Evolutionary conservation across 805 yeast species (phyloP).

Genomic region (Lipomyces starkeyi): DNA sequence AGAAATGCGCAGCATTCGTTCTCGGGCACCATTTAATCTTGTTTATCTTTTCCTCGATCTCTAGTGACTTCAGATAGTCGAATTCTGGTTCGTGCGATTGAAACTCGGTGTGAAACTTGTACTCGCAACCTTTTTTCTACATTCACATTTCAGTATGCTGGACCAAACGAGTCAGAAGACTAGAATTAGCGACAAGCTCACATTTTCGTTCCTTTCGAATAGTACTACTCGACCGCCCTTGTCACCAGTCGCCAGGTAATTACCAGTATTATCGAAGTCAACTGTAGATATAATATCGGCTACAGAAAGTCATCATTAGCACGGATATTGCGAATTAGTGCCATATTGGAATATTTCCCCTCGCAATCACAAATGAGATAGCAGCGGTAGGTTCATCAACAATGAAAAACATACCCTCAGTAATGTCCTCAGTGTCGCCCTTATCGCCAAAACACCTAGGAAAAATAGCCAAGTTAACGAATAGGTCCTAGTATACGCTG

Average conservation of each 20-base stretch:
- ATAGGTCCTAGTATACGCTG: not conserved
- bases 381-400: not conserved
- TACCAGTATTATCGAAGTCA: constrained; percentile 94
- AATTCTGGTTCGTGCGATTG: constrained; percentile 99
- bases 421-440: constrained; percentile 89
- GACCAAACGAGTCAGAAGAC: not conserved
- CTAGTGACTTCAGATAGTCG: constrained; percentile 92
- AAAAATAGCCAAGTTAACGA: not conserved
- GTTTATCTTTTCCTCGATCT: constrained; percentile 97
- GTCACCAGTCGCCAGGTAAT: constrained; percentile 96
- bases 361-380: not conserved
- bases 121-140: constrained; percentile 77
- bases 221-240: constrained; percentile 97
- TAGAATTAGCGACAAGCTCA: constrained; percentile 10
- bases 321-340: not conserved
- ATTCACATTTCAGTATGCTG: not conserved
- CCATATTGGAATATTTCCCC: not conserved
- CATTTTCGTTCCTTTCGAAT: constrained; percentile 80
- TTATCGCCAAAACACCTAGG: constrained; percentile 91
- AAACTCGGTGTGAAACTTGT: constrained; percentile 93
- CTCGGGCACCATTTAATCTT: constrained; percentile 95
- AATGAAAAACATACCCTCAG: constrained; percentile 37
- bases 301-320: constrained; percentile 3
- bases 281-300: constrained; percentile 97
- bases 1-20: constrained; percentile 85